Percentiles rank a stretch among this genome's conserved stretches.
These are phyloP conservation scores for Botrytis pseudocinerea DNA, from an alignment of 2,329 filamentous ascomycete species.

Conservation along the genomic window DNA sequence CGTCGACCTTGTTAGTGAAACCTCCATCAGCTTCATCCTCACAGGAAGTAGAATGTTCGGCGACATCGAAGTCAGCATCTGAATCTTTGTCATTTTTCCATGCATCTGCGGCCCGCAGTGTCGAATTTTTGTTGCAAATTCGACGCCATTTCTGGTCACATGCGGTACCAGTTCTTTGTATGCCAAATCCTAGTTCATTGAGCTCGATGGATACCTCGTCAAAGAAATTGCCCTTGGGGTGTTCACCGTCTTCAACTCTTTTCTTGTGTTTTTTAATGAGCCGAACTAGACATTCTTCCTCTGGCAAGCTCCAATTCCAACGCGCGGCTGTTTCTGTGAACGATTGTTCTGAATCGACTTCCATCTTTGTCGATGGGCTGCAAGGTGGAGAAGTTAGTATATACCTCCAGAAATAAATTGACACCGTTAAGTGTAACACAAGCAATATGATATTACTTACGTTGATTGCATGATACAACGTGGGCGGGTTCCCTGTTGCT, in stretches of 20 bases:
- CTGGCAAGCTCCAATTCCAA: neutral
- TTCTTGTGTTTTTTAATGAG: neutral
- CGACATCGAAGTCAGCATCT: neutral
- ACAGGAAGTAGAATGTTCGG: too few species aligned
- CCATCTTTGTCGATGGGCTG: neutral
- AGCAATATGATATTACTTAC: neutral
- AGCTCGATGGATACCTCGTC: neutral
- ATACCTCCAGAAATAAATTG: neutral
- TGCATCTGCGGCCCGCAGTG: too few species aligned
- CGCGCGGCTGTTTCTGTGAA: too few species aligned
- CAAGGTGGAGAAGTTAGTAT: neutral
- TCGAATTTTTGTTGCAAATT: neutral
- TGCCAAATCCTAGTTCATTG: neutral
- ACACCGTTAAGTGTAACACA: neutral
- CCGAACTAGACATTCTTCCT: neutral
- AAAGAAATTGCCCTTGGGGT: neutral
- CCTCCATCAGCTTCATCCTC: neutral
- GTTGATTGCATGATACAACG: neutral
- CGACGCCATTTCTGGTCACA: neutral
- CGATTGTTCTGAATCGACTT: neutral
- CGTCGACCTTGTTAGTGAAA: fast-evolving
- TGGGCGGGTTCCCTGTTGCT: too few species aligned
- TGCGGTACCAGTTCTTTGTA: neutral
- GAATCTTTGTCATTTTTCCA: too few species aligned
- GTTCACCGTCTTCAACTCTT: neutral